A percentile compares a stretch with the other conserved stretches of the same genome.
Evolutionary conservation across 148 eudicot species (phyloP).

Genomic region (Cornus kousa): DNA sequence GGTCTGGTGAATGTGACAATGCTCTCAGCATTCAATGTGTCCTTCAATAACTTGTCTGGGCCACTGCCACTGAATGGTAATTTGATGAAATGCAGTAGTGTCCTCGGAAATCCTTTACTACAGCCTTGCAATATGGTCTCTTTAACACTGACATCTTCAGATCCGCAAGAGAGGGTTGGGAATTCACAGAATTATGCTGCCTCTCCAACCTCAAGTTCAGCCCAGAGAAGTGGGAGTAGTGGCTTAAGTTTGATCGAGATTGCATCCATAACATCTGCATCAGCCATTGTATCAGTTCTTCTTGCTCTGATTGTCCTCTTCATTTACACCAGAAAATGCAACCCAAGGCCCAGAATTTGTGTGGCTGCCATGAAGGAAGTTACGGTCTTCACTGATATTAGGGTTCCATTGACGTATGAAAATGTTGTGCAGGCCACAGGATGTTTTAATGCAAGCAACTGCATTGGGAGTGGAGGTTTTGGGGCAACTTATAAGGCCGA

Average conservation of each 20-base stretch:
- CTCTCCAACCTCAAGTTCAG: conserved; percentile 24
- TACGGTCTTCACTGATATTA: conserved; percentile 39
- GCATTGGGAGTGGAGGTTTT: too few species aligned
- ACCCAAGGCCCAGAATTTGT: conserved; percentile 32
- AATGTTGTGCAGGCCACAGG: conserved; percentile 41
- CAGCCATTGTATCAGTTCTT: conserved; percentile 52
- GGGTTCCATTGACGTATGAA: conserved; percentile 41
- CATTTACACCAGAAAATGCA: conserved; percentile 44
- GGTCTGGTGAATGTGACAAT: conserved; percentile 36
- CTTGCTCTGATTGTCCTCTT: conserved; percentile 42
- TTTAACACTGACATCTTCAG: conserved; percentile 29
- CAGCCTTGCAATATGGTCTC: conserved; percentile 30
- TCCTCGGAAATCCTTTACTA: conserved; percentile 45
- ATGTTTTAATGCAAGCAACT: conserved; percentile 12
- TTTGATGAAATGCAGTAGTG: conserved; percentile 35
- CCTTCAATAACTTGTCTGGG: conserved; percentile 49
- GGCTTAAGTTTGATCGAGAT: conserved; percentile 43
- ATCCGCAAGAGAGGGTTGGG: conserved; percentile 22
- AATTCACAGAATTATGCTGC: conserved; percentile 15
- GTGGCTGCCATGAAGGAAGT: conserved; percentile 43
- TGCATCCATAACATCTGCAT: conserved; percentile 51
- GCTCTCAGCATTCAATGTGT: conserved; percentile 34
- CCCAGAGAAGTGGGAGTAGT: conserved; percentile 5
- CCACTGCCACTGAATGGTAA: conserved; percentile 27
- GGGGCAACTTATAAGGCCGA: too few species aligned